Evolutionary conservation across 2,329 filamentous ascomycete genomes (phyloP).

Genomic region (Didymella keratinophila): DNA sequence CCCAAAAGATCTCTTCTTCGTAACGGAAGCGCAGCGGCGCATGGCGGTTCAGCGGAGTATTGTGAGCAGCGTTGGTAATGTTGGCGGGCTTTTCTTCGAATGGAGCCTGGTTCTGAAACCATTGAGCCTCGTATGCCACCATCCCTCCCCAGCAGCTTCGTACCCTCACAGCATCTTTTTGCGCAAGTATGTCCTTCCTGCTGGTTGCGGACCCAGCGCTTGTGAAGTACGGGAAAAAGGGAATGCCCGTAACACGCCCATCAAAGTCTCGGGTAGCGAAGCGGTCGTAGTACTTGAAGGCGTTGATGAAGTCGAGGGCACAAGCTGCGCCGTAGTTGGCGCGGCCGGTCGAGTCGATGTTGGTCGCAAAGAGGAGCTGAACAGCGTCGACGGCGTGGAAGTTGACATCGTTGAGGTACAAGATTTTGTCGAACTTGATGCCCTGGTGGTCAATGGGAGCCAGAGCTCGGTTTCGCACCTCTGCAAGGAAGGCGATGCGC

Average conservation of each 20-base stretch:
- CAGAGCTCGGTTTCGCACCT: slow-evolving; percentile 75
- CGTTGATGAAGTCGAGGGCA: slow-evolving; percentile 73
- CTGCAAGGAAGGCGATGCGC: slow-evolving; percentile 76
- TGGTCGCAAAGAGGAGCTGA: slow-evolving; percentile 70
- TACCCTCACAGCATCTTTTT: slow-evolving; percentile 71
- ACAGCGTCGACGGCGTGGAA: slow-evolving; percentile 67
- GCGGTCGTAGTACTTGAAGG: slow-evolving; percentile 75
- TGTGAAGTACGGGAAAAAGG: slow-evolving; percentile 74
- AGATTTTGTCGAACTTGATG: slow-evolving; percentile 66
- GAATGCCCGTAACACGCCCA: slow-evolving; percentile 68
- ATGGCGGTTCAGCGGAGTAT: slow-evolving; percentile 26
- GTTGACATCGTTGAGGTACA: slow-evolving; percentile 73
- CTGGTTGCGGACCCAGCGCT: slow-evolving; percentile 58
- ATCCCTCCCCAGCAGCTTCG: slow-evolving; percentile 81
- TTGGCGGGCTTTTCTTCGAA: slow-evolving; percentile 10
- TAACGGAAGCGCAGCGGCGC: slow-evolving; percentile 56
- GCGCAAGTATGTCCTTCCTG: slow-evolving; percentile 68
- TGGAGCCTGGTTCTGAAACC: slow-evolving; percentile 58
- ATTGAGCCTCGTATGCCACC: slow-evolving; percentile 69
- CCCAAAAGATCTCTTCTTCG: slow-evolving; percentile 55
- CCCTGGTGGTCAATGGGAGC: slow-evolving; percentile 64
- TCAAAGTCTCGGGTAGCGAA: slow-evolving; percentile 74
- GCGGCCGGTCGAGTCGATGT: slow-evolving; percentile 60
- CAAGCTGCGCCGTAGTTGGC: slow-evolving; percentile 71
- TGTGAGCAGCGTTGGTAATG: slow-evolving; percentile 31